These are phyloP conservation scores for Penicillium sclerotigenum DNA, from an alignment of 2,329 filamentous ascomycete species.

Conservation along the genomic window DNA sequence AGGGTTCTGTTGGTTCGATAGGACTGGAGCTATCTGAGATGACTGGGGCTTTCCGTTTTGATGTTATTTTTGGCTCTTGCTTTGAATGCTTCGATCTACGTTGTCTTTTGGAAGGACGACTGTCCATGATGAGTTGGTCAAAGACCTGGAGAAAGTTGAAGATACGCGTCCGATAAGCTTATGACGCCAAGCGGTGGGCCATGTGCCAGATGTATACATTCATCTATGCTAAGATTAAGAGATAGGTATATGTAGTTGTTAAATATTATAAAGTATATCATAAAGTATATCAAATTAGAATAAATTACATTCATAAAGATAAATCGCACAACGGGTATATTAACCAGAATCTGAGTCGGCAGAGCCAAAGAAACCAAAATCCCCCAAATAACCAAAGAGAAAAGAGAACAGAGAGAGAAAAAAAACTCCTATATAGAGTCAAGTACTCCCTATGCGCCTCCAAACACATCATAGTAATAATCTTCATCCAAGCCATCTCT, in stretches of 20 bases:
- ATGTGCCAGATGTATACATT: not conserved
- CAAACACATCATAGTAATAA: constrained; percentile 81
- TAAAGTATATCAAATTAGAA: no score
- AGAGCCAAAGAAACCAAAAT: constrained; percentile 1
- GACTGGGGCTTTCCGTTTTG: not conserved
- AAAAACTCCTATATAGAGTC: not conserved
- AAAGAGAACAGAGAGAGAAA: not conserved
- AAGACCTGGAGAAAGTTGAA: constrained; percentile 10
- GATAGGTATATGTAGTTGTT: not conserved
- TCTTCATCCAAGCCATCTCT: constrained; percentile 85
- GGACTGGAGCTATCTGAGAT: constrained; percentile 1
- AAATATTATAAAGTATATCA: no score
- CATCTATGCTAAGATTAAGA: not conserved
- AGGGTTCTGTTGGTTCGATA: constrained; percentile 7
- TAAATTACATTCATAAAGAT: not conserved
- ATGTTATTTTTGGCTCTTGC: not conserved
- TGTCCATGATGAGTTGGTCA: constrained; percentile 31
- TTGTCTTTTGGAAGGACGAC: constrained; percentile 38
- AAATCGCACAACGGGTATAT: constrained; percentile 13
- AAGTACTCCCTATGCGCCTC: constrained; percentile 28
- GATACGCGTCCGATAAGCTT: constrained; percentile 19
- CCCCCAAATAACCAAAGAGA: not conserved
- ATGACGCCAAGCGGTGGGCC: constrained; percentile 14
- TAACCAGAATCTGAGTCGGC: constrained; percentile 3
- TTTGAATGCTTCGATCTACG: constrained; percentile 29